phyloP scores from a whole-genome alignment of 129 eudicot species.

The Oenanthe sinensis region DNA sequence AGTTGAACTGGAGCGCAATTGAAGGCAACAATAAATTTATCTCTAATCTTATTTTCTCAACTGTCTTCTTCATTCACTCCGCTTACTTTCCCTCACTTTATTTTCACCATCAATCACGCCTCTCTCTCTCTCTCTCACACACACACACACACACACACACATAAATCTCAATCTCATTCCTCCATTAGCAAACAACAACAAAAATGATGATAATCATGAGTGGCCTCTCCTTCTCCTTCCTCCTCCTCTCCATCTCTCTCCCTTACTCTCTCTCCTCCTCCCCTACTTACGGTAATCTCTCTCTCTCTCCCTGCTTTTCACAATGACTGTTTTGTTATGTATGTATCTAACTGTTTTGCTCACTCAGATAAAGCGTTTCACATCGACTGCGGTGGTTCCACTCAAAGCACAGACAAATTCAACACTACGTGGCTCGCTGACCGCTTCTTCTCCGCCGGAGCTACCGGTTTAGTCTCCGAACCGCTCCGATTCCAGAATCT shows the following conservation, averaged over 20 bases:
- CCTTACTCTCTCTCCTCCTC: slow-evolving; percentile 21
- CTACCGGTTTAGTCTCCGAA: slow-evolving; percentile 68
- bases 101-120: slow-evolving; percentile 4
- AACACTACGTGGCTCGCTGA: slow-evolving; percentile 81
- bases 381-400: slow-evolving; percentile 82
- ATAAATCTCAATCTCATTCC: neutral
- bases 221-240: slow-evolving; percentile 24
- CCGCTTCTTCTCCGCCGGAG: slow-evolving; percentile 79
- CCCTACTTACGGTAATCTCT: slow-evolving; percentile 44
- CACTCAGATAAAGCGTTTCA: slow-evolving; percentile 45
- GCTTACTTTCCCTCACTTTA: neutral
- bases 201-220: slow-evolving; percentile 15
- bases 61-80: neutral
- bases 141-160: too few species aligned
- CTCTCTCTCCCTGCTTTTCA: neutral
- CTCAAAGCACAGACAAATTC: slow-evolving; percentile 54
- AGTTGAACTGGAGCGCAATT: neutral
- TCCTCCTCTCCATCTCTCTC: slow-evolving; percentile 24
- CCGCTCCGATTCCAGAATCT: slow-evolving; percentile 60
- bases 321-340: neutral
- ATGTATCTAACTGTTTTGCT: slow-evolving; percentile 13
- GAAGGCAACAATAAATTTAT: neutral
- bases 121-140: neutral
- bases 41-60: neutral
- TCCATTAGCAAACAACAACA: slow-evolving; percentile 17